Conservation (phyloP, 2,329 filamentous ascomycete genomes). For the Xylariaceae sp. region DNA sequence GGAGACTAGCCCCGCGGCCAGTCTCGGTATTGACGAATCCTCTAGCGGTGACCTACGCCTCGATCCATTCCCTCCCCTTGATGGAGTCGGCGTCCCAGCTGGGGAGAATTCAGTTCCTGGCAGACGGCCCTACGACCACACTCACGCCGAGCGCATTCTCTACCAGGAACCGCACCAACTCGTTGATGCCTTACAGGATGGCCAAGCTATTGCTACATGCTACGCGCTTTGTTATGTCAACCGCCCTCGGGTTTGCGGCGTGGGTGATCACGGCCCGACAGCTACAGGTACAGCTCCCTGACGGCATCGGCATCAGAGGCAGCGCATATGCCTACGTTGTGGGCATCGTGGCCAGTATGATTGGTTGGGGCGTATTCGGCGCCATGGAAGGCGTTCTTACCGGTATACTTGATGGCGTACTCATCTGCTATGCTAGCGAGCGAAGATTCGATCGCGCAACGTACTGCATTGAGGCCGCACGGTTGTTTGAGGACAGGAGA, state of each 20-base stretch:
- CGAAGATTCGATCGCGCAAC: conserved; percentile 64
- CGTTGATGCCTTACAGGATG: conserved; percentile 80
- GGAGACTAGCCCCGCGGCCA: conserved; percentile 77
- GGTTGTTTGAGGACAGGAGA: conserved; percentile 68
- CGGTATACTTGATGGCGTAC: conserved; percentile 78
- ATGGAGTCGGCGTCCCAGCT: conserved; percentile 72
- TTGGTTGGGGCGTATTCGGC: conserved; percentile 89
- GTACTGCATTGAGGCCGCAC: conserved; percentile 88
- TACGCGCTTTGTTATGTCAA: conserved; percentile 84
- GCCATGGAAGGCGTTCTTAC: conserved; percentile 85
- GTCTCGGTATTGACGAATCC: conserved; percentile 85
- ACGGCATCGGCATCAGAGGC: conserved; percentile 56
- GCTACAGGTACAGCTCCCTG: conserved; percentile 56
- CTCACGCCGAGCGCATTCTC: conserved; percentile 52
- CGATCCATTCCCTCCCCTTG: conserved; percentile 85
- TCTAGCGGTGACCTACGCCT: conserved; percentile 83
- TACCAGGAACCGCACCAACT: conserved; percentile 37
- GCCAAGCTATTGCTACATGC: conserved; percentile 89
- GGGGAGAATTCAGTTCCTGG: conserved; percentile 75
- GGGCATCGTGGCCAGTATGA: conserved; percentile 84
- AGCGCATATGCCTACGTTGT: conserved; percentile 94
- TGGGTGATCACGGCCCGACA: conserved; percentile 91
- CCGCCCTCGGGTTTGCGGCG: conserved; percentile 86
- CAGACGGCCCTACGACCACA: conserved; percentile 68
- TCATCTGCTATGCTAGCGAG: conserved; percentile 95